Evolutionary conservation across 1,284 basidiomycete genomes (phyloP).

Genomic region (Trametes versicolor): DNA sequence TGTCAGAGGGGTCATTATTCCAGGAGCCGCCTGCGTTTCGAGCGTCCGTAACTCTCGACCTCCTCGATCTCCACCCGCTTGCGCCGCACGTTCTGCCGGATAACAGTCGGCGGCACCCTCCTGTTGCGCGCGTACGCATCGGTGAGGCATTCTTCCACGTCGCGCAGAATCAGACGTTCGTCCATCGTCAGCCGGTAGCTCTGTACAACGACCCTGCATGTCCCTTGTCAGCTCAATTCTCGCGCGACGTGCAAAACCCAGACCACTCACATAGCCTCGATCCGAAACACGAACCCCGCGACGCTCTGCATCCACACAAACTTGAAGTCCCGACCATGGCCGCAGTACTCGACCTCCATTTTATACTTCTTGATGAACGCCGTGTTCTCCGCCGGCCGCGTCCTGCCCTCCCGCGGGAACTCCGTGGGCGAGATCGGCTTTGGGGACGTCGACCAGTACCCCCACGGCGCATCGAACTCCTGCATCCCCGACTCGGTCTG

Average conservation of each 20-base stretch:
- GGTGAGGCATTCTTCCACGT: conserved; percentile 4
- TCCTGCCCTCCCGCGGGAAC: neutral
- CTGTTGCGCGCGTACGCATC: conserved; percentile 5
- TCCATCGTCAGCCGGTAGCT: conserved; percentile 8
- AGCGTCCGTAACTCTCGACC: neutral
- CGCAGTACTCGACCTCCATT: conserved; percentile 10
- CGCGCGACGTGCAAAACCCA: neutral
- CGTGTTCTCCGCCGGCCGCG: neutral
- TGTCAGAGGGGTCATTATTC: neutral
- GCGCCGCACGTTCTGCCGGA: conserved; percentile 8
- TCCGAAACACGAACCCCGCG: conserved; percentile 15
- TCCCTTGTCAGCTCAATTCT: neutral
- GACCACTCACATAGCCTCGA: conserved; percentile 12
- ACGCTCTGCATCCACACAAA: conserved; percentile 11
- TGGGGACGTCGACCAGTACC: conserved; percentile 17
- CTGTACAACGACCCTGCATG: conserved; percentile 7
- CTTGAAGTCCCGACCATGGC: conserved; percentile 1
- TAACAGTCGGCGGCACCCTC: neutral
- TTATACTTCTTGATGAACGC: neutral
- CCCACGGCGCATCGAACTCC: conserved; percentile 11
- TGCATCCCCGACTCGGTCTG: neutral
- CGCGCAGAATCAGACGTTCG: conserved; percentile 10
- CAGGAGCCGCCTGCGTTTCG: neutral
- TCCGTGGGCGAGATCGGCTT: neutral
- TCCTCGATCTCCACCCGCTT: conserved; percentile 8